phyloP scores from a whole-genome alignment of 495 filamentous ascomycete genomes.

The Pyrenula aspistea region DNA sequence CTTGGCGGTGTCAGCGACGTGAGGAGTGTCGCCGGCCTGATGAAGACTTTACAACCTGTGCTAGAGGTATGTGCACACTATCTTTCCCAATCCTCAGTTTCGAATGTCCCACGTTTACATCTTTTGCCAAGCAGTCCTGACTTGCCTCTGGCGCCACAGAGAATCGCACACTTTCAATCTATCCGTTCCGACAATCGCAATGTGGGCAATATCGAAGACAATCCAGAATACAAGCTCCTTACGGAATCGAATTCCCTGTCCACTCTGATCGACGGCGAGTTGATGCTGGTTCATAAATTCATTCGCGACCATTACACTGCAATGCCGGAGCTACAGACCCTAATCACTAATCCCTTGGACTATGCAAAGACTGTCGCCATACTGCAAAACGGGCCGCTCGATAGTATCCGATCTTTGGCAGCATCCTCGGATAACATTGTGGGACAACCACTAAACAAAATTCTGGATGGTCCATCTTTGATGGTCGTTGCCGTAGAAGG shows the following conservation, averaged over 20 bases:
- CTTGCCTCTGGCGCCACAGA: constrained; percentile 42
- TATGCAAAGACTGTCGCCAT: constrained; percentile 94
- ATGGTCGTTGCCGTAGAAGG: constrained; percentile 98
- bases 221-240: constrained; percentile 74
- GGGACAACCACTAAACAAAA: constrained; percentile 56
- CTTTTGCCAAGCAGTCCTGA: constrained; percentile 41
- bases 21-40: constrained; percentile 58
- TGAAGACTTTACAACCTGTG: constrained; percentile 66
- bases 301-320: constrained; percentile 89
- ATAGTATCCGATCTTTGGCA: constrained; percentile 66
- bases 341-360: constrained; percentile 83
- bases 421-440: constrained; percentile 64
- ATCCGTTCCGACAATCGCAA: constrained; percentile 51
- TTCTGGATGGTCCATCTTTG: constrained; percentile 77
- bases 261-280: constrained; percentile 80
- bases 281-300: constrained; percentile 88
- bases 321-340: constrained; percentile 91
- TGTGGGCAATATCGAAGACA: constrained; percentile 69
- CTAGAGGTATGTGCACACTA: constrained; percentile 55
- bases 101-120: constrained; percentile 29
- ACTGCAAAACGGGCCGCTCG: constrained; percentile 83
- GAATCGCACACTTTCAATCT: constrained; percentile 63
- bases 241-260: constrained; percentile 77
- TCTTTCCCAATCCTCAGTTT: constrained; percentile 2
- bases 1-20: constrained; percentile 60